Percentiles rank a stretch among this genome's conserved stretches.
Evolutionary conservation across 2,329 filamentous ascomycete species (phyloP).

Genomic region (Aspergillus pseudotamarii): DNA sequence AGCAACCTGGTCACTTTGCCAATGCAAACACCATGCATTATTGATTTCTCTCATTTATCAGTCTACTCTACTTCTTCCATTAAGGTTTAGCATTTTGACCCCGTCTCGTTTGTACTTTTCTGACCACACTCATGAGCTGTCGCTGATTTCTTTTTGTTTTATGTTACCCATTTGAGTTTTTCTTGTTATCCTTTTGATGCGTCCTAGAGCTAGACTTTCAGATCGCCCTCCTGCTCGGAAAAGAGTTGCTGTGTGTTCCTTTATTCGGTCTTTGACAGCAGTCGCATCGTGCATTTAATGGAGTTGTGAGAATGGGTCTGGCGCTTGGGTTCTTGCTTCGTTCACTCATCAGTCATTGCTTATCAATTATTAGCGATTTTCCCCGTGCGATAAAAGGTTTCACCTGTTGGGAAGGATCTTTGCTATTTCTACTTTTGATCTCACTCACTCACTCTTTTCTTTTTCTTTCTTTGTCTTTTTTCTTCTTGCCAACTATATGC

Average conservation of each 20-base stretch:
- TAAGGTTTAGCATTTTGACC: not conserved
- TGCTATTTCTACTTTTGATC: not conserved
- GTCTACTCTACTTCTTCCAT: not conserved
- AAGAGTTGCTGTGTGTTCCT: conserved; percentile 7
- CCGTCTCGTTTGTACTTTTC: conserved; percentile 5
- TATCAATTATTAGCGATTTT: conserved; percentile 2
- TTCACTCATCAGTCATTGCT: conserved; percentile 9
- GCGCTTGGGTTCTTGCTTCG: conserved; percentile 22
- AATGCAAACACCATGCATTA: conserved; percentile 28
- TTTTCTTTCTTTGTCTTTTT: not conserved
- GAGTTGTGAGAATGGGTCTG: conserved; percentile 29
- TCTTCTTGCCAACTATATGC: conserved; percentile 1
- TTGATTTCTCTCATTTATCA: conserved; percentile 14
- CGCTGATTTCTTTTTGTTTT: not conserved
- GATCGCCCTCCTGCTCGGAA: conserved; percentile 8
- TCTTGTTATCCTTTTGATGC: not conserved
- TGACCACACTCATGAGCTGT: not conserved
- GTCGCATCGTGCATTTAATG: conserved; percentile 31
- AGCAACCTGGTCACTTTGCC: conserved; percentile 29
- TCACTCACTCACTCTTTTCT: not conserved
- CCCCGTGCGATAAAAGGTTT: conserved; percentile 5
- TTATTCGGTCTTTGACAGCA: conserved; percentile 10
- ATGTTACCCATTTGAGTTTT: not conserved
- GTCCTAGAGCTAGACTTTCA: conserved; percentile 12
- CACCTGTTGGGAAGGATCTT: conserved; percentile 6